These are phyloP conservation scores for Camelina neglecta DNA, from an alignment of 345 rosid genomes.

Conservation along the genomic window DNA sequence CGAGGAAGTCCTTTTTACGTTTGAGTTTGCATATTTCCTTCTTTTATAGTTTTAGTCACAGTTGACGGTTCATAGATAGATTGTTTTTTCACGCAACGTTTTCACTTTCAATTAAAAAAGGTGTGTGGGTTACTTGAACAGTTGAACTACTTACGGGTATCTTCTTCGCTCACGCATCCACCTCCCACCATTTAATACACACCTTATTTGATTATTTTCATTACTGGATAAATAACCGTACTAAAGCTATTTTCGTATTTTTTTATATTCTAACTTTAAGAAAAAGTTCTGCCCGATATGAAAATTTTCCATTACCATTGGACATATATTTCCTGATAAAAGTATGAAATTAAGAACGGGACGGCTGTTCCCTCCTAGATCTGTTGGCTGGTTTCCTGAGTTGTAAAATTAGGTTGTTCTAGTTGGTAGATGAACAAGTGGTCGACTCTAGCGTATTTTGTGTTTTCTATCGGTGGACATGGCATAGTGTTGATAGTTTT, in stretches of 20 bases:
- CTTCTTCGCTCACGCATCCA: constrained; percentile 36
- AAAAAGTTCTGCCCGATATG: not conserved
- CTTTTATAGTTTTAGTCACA: constrained; percentile 12
- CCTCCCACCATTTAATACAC: constrained; percentile 20
- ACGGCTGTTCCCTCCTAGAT: not conserved
- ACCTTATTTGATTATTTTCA: not conserved
- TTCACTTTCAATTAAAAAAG: constrained; percentile 37
- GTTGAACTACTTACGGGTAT: constrained; percentile 28
- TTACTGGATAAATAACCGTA: not conserved
- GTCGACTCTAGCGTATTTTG: not conserved
- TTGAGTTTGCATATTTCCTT: not conserved
- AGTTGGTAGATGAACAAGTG: not conserved
- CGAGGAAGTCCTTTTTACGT: constrained; percentile 32
- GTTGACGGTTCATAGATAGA: constrained; percentile 31
- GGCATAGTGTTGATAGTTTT: not conserved
- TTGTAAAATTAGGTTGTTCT: not conserved
- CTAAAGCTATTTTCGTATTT: not conserved
- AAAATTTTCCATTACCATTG: too few relatives aligned
- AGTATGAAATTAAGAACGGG: not conserved
- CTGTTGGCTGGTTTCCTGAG: not conserved
- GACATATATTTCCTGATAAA: not conserved
- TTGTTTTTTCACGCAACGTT: constrained; percentile 36
- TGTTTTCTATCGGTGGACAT: not conserved
- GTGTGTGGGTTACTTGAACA: constrained; percentile 25
- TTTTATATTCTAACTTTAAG: too few relatives aligned